A percentile compares a stretch with the other conserved stretches of the same genome.
Evolutionary conservation across 1,284 basidiomycete genomes (phyloP).

Genomic region (Cryptococcus depauperatus): DNA sequence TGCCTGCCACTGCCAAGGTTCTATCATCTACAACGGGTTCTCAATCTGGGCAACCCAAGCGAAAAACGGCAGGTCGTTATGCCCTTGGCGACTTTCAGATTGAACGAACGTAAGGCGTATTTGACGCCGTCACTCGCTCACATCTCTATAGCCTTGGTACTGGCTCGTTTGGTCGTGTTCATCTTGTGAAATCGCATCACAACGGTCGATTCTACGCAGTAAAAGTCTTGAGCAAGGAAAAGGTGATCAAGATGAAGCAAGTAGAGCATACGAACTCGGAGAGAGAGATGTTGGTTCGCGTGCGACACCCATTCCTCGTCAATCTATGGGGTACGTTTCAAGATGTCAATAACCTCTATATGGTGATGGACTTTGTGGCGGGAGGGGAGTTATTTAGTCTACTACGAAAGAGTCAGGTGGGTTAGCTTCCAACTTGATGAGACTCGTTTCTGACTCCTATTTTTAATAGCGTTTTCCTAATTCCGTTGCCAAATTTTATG

Average conservation of each 20-base stretch:
- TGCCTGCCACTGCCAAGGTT: conserved; percentile 16
- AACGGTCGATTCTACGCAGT: conserved; percentile 89
- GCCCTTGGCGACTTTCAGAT: conserved; percentile 49
- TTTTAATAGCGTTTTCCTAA: conserved; percentile 79
- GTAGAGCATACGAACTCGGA: conserved; percentile 97
- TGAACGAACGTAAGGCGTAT: conserved; percentile 45
- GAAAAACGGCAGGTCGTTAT: conserved; percentile 50
- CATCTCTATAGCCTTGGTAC: conserved; percentile 57
- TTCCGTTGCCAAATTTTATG: conserved; percentile 97
- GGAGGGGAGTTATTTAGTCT: conserved; percentile 94
- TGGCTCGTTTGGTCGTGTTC: conserved; percentile 89
- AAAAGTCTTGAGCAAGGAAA: conserved; percentile 89
- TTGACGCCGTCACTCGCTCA: conserved; percentile 1
- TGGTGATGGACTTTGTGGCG: conserved; percentile 99
- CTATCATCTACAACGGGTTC: conserved; percentile 14
- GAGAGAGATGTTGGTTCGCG: conserved; percentile 76
- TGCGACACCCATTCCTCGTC: conserved; percentile 93
- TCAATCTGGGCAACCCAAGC: conserved; percentile 26
- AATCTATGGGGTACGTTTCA: conserved; percentile 98
- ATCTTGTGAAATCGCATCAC: conserved; percentile 84
- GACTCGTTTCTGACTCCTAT: background rate
- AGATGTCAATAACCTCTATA: conserved; percentile 86
- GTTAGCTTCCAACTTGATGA: conserved; percentile 28
- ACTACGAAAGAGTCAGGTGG: conserved; percentile 74
- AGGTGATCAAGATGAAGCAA: conserved; percentile 92